Base-by-base conservation (phyloP, 1,284 basidiomycete species). In the Paramarasmius palmivorus region DNA sequence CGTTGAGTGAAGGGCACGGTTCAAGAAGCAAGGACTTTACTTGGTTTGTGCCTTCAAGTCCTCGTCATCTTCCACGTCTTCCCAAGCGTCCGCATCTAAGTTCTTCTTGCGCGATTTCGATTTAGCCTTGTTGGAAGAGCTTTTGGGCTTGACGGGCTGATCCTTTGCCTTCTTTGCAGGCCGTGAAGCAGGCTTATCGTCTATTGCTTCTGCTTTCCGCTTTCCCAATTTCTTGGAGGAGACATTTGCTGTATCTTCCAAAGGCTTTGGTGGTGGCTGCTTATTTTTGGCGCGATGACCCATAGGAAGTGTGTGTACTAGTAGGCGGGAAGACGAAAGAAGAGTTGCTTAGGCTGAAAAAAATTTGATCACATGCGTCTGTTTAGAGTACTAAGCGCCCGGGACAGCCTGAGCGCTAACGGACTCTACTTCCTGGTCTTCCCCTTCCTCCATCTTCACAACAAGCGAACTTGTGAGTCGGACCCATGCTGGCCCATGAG, bases 281-380 rank as follows among this genome's bases (percentile, higher is more conserved):
- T 97, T 97, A 74, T 91, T 90, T 73, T 91, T 93, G 61, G 93
- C 85, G 64, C 93, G 86, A 68, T 93, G 84, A 64, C 95, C 95
- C 93, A 96, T 94, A n/a, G 44, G 25, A 41, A 29, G 44, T 3
- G 34, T 26, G 45, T 7, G 20, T 22, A n/a, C n/a, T 34, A n/a
- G 29, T 39, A 35, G 37, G 49, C 9, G 14, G 12, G 7, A 15
- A 15, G 26, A 32, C 49, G 36, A 20, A 8, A 35, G 17, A 25
- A 17, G 34, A 40, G 25, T 25, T 36, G 9, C 35, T n/a, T n/a
- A 9, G 35, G 10, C 35, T 36, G 22, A 41, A 41, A 41, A 41
- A 41, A 41, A 41, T 20, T 19, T 22, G 12, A 41, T 41, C 14
- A 41, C n/a, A n/a, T n/a, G n/a, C n/a, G n/a, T n/a, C n/a, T n/a